These are phyloP conservation scores for Podospora pseudoanserina DNA, from an alignment of 495 filamentous ascomycete species.

Conservation along the genomic window DNA sequence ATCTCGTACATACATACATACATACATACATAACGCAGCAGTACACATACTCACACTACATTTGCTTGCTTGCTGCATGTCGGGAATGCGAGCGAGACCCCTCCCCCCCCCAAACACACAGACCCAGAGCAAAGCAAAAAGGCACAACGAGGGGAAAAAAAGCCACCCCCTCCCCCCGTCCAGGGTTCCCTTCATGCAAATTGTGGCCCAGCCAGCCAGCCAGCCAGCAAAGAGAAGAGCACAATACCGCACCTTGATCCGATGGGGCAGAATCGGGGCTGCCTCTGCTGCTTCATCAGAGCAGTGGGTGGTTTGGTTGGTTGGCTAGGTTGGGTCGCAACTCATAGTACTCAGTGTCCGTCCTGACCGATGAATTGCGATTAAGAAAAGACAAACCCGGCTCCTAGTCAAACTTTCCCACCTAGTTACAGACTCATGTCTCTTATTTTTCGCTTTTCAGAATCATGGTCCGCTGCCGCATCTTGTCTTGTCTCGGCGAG, in stretches of 20 bases:
- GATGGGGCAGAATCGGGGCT: slow-evolving; percentile 5
- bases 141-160: neutral
- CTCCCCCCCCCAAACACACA: neutral
- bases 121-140: neutral
- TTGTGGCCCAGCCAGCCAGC: neutral
- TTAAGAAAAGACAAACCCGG: neutral
- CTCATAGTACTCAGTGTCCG: too few relatives aligned
- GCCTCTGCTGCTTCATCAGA: slow-evolving; percentile 17
- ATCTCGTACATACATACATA: neutral
- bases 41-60: too few relatives aligned
- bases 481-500: neutral
- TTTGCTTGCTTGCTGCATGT: neutral
- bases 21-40: neutral
- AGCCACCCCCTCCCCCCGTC: neutral
- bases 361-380: neutral
- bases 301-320: neutral
- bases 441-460: neutral
- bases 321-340: too few relatives aligned
- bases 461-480: neutral
- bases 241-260: slow-evolving; percentile 8
- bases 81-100: neutral
- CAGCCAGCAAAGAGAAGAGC: neutral
- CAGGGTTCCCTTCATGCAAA: neutral
- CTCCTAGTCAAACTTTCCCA: neutral
- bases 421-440: neutral